These are phyloP conservation scores for Plasmodium coatneyi DNA, from an alignment of 169 alveolate genomes.

Conservation along the genomic window DNA sequence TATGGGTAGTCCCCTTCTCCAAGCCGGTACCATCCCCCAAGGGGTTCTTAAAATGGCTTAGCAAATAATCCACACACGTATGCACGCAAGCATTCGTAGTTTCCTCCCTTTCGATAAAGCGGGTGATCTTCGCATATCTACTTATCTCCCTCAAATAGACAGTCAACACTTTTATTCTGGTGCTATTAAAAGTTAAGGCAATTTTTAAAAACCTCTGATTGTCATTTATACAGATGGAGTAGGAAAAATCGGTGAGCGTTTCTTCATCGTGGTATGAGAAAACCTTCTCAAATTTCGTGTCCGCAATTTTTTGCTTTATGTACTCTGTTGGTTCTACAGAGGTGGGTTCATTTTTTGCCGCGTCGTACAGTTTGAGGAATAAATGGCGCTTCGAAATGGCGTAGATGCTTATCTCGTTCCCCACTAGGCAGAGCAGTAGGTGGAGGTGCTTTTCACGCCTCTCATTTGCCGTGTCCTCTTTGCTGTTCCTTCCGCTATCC, in stretches of 20 bases:
- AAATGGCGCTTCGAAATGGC: slow-evolving; percentile 26
- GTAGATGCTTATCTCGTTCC: slow-evolving; percentile 21
- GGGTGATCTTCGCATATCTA: background rate
- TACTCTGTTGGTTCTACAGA: background rate
- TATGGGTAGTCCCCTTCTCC: background rate
- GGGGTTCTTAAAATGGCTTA: background rate
- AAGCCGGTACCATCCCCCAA: background rate
- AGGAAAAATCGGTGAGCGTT: slow-evolving; percentile 29
- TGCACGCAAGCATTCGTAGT: slow-evolving; percentile 22
- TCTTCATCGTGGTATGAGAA: slow-evolving; percentile 34
- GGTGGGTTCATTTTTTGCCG: slow-evolving; percentile 5
- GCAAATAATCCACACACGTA: background rate
- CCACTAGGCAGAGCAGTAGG: slow-evolving; percentile 27
- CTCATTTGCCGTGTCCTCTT: background rate
- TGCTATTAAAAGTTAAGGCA: slow-evolving; percentile 25
- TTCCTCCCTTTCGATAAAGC: background rate
- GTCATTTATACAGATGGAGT: slow-evolving; percentile 20
- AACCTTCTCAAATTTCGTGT: slow-evolving; percentile 14
- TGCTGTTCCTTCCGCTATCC: background rate
- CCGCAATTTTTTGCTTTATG: background rate
- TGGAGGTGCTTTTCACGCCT: background rate
- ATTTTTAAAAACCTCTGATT: slow-evolving; percentile 31
- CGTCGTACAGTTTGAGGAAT: background rate
- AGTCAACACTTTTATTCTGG: slow-evolving; percentile 22
- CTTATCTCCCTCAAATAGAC: slow-evolving; percentile 19